These are phyloP conservation scores for Ophiostoma perfectum DNA, from an alignment of 2,329 filamentous ascomycete genomes.

Conservation along the genomic window DNA sequence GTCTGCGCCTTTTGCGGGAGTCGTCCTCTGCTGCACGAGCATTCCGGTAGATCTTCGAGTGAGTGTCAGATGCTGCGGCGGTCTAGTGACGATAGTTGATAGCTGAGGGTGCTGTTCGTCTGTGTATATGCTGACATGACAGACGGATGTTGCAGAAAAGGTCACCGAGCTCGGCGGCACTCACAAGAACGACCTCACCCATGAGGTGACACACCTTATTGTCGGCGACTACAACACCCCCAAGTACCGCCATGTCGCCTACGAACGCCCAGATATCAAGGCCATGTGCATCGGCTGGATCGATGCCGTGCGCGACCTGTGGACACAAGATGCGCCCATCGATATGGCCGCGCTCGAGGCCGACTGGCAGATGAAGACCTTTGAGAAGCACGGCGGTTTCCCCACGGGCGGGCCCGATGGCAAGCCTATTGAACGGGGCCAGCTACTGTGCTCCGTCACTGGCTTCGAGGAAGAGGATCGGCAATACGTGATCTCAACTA, in stretches of 20 bases:
- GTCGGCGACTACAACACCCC: conserved; percentile 83
- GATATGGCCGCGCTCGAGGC: conserved; percentile 66
- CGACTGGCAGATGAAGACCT: conserved; percentile 57
- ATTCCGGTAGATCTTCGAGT: conserved; percentile 75
- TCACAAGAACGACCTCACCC: conserved; percentile 89
- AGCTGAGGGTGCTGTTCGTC: background rate
- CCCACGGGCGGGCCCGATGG: conserved; percentile 28
- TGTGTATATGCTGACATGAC: background rate
- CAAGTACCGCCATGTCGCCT: conserved; percentile 94
- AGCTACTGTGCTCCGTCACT: conserved; percentile 50
- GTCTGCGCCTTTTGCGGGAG: conserved; percentile 49
- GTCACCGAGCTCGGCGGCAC: conserved; percentile 77
- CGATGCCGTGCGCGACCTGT: conserved; percentile 68
- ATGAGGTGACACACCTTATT: conserved; percentile 89
- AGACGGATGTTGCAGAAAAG: conserved; percentile 50
- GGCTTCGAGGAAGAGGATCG: conserved; percentile 60
- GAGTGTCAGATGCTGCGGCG: conserved; percentile 32
- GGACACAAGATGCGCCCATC: conserved; percentile 73
- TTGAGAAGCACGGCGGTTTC: conserved; percentile 50
- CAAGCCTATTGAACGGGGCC: conserved; percentile 34
- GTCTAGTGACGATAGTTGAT: no score
- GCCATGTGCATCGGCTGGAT: conserved; percentile 82
- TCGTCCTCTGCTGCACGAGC: conserved; percentile 83
- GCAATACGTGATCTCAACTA: conserved; percentile 61
- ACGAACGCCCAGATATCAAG: conserved; percentile 77